Evolutionary conservation across 1,139 yeast species (phyloP).

Genomic region (Protomyces inouyei): DNA sequence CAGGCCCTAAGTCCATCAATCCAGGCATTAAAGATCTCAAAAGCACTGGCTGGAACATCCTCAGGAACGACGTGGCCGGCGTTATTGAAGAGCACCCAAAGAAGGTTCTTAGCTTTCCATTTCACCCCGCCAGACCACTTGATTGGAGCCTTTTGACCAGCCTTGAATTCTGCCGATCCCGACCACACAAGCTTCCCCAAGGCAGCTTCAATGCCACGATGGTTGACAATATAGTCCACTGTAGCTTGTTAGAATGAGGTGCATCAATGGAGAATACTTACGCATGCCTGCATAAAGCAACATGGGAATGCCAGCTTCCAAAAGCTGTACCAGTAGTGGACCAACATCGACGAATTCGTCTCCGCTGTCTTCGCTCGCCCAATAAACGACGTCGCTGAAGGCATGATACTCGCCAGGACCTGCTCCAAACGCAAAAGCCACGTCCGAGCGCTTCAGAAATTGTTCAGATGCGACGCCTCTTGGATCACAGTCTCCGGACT

Average conservation of each 20-base stretch:
- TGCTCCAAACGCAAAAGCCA: no score
- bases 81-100: slow-evolving; percentile 58
- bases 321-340: slow-evolving; percentile 33
- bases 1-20: not conserved
- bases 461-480: no score
- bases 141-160: slow-evolving; percentile 38
- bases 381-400: slow-evolving; percentile 65
- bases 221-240: slow-evolving; percentile 82
- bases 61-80: slow-evolving; percentile 71
- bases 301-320: slow-evolving; percentile 57
- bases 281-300: slow-evolving; percentile 66
- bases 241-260: slow-evolving; percentile 40
- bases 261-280: no score
- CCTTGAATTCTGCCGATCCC: slow-evolving; percentile 49
- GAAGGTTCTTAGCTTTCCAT: slow-evolving; percentile 47
- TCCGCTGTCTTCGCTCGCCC: slow-evolving; percentile 32
- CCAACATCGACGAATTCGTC: slow-evolving; percentile 1
- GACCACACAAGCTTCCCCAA: slow-evolving; percentile 50
- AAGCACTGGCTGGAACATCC: slow-evolving; percentile 69
- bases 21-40: slow-evolving; percentile 79
- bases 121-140: slow-evolving; percentile 42
- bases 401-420: slow-evolving; percentile 41
- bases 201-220: slow-evolving; percentile 85
- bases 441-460: no score
- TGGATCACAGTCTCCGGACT: slow-evolving; percentile 53